Conservation (phyloP, 2,329 filamentous ascomycete genomes). For the Lecanosticta acicola region DNA sequence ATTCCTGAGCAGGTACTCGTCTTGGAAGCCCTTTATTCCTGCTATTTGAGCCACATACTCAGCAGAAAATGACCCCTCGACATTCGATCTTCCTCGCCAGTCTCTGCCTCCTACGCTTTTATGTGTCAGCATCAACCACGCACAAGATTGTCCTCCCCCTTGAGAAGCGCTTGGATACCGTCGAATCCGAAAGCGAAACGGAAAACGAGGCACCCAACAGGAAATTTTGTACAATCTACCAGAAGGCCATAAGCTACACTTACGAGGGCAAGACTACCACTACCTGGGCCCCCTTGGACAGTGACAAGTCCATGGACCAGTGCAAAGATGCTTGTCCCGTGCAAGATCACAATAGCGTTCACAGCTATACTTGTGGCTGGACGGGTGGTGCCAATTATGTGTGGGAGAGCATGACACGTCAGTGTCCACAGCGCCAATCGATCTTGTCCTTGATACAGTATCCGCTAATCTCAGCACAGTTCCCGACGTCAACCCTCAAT, state of each 20-base stretch:
- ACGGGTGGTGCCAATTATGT: not conserved
- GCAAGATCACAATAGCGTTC: not conserved
- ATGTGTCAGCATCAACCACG: not conserved
- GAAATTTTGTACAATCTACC: not conserved
- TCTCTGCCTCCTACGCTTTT: not conserved
- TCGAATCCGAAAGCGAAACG: not conserved
- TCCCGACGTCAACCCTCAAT: too few species aligned
- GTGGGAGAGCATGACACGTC: not conserved
- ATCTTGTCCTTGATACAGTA: not conserved
- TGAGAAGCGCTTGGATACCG: not conserved
- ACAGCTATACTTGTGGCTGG: not conserved
- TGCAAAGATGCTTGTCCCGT: not conserved
- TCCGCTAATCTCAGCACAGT: not conserved
- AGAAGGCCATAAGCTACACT: not conserved
- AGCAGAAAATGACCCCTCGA: too few species aligned
- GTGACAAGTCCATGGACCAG: not conserved
- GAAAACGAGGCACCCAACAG: not conserved
- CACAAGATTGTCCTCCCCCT: too few species aligned
- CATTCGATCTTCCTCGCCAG: too few species aligned
- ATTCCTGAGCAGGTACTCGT: too few species aligned
- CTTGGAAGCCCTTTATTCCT: too few species aligned
- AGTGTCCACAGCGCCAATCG: not conserved
- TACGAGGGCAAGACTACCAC: not conserved
- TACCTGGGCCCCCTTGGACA: not conserved
- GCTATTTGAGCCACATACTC: too few species aligned